Conservation (phyloP, 768 basidiomycete species). For the Polyporus arcularius region DNA sequence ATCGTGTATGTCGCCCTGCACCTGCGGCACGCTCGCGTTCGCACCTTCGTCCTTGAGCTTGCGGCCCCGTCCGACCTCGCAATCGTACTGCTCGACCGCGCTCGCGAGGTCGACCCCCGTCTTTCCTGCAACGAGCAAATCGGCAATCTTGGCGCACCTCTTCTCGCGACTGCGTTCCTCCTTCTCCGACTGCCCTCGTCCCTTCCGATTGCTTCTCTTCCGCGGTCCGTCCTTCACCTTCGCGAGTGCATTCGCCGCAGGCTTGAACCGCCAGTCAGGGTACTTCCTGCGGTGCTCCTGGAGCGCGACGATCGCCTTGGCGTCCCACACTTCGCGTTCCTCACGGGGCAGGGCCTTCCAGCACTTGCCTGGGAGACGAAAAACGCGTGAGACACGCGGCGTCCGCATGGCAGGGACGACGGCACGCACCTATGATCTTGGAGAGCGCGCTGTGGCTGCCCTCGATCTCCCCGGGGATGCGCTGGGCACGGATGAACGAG, state of each 20-base stretch:
- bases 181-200: slow-evolving; percentile 37
- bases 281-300: slow-evolving; percentile 73
- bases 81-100: slow-evolving; percentile 66
- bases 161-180: slow-evolving; percentile 53
- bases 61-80: slow-evolving; percentile 20
- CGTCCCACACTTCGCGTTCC: slow-evolving; percentile 77
- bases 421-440: slow-evolving; percentile 71
- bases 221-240: slow-evolving; percentile 45
- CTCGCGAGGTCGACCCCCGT: slow-evolving; percentile 60
- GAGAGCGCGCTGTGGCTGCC: slow-evolving; percentile 79
- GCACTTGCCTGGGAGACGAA: slow-evolving; percentile 51
- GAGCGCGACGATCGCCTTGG: slow-evolving; percentile 67
- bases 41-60: slow-evolving; percentile 30
- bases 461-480: slow-evolving; percentile 75
- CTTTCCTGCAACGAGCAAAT: slow-evolving; percentile 66
- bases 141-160: slow-evolving; percentile 68
- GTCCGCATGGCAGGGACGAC: not conserved
- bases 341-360: slow-evolving; percentile 72
- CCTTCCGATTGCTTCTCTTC: slow-evolving; percentile 35
- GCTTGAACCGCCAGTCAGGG: slow-evolving; percentile 83
- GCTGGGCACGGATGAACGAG: slow-evolving; percentile 72
- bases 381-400: slow-evolving; percentile 18
- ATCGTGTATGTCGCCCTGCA: slow-evolving; percentile 12
- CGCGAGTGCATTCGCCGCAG: slow-evolving; percentile 51
- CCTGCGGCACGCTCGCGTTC: slow-evolving; percentile 10